Percentiles rank a stretch among this genome's conserved stretches.
phyloP scores from a whole-genome alignment of 768 basidiomycete genomes.

The Coprinopsis strossmayeri region DNA sequence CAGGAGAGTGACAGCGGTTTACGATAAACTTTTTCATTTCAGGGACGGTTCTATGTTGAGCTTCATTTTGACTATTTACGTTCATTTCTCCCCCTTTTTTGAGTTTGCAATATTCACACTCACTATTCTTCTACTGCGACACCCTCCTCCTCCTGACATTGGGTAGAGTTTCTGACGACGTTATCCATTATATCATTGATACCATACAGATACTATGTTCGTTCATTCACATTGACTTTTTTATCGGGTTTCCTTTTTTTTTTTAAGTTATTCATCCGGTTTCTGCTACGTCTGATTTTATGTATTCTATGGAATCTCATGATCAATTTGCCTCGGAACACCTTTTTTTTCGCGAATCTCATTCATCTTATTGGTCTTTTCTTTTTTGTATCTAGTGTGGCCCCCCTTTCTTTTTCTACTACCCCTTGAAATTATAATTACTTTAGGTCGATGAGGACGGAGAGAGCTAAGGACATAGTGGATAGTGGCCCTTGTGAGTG shows the following conservation, averaged over 20 bases:
- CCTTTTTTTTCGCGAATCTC: background rate
- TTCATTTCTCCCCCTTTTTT: background rate
- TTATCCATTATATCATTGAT: background rate
- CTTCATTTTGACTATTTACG: background rate
- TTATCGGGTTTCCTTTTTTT: too few species aligned
- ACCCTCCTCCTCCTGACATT: background rate
- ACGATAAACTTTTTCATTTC: constrained; percentile 10
- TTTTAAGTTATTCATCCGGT: too few species aligned
- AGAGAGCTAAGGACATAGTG: too few species aligned
- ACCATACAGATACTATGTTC: too few species aligned
- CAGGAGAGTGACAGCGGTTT: constrained; percentile 18
- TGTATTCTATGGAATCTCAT: background rate
- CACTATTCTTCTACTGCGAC: background rate
- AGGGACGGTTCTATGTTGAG: background rate
- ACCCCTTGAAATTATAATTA: too few species aligned
- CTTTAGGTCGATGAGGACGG: too few species aligned
- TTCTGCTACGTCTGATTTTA: background rate
- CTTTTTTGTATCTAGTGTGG: background rate
- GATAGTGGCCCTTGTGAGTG: too few species aligned
- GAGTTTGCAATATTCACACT: background rate
- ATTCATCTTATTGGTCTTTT: background rate
- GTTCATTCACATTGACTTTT: too few species aligned
- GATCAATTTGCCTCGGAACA: background rate
- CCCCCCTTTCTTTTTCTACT: too few species aligned
- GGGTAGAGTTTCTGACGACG: background rate